Evolutionary conservation across 1,139 yeast genomes (phyloP), one percentile per base, ranked within the genome.

Genomic region (Suhomyces anneliseae): DNA sequence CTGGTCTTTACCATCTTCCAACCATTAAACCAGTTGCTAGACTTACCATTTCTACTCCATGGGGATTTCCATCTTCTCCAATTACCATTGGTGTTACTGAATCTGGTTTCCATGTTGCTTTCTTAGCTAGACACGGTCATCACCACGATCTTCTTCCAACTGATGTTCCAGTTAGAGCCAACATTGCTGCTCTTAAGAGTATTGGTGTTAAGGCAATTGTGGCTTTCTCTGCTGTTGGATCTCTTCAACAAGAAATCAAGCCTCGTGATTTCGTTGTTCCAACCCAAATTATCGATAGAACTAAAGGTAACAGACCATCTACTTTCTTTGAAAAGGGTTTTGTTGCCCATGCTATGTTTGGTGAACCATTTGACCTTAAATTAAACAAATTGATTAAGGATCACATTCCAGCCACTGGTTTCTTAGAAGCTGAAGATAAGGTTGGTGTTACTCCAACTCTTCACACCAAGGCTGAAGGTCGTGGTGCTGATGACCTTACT

Each of bases 211-310:
- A 82, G 64, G 92, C 90, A 11, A 87, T 95, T 54, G 73, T 93
- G 49, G 97, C 99, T 15, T 93, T 93, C 66, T 83, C 93, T 49
- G 98, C 99, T 1, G 99, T 95, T 33, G 99, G 99, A 1, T 92
- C 98, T 3, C 78, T 93, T 58, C 95, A 87, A 65, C 87, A 79
- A 54, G 90, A 90, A 54, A 90, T 93, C 68, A 82, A 79, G 58
- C 99, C 99, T 40, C 81, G 98, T 56, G 98, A 93, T 68, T 93
- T 93, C 63, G 97, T 93, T 14, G 72, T 93, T 45, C 98, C 99
- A 36, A 92, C 88, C 54, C 99, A 93, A 74, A 80, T 93, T 60
- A 92, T 95, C 60, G 99, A 93, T 68, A 82, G 99, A 66, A 93
- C 99, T 42, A 92, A 93, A 72, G 98, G 98, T 12, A 85, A 90